Evolutionary conservation across 345 rosid species (phyloP).

Genomic region (Eucalyptus marginata): DNA sequence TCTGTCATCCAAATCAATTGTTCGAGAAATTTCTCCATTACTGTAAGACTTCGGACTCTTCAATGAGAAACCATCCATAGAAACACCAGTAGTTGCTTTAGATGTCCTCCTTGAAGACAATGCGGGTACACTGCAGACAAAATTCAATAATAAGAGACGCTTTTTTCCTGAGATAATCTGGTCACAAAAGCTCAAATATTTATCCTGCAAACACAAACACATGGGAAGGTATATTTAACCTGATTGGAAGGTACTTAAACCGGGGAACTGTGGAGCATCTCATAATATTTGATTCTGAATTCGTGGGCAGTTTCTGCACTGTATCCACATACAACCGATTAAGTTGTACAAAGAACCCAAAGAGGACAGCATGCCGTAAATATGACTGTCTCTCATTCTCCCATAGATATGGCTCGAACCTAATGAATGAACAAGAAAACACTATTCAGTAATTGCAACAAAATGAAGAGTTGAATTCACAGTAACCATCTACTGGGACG

Average conservation of each 20-base stretch:
- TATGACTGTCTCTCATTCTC: slow-evolving; percentile 91
- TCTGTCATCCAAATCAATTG: slow-evolving; percentile 51
- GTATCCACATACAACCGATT: slow-evolving; percentile 84
- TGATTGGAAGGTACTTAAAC: slow-evolving; percentile 94
- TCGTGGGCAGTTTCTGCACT: slow-evolving; percentile 78
- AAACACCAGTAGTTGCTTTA: slow-evolving; percentile 36
- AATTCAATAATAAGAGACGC: neutral
- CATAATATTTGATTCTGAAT: slow-evolving; percentile 91
- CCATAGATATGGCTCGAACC: slow-evolving; percentile 94
- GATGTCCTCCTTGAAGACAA: slow-evolving; percentile 64
- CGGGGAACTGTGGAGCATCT: slow-evolving; percentile 90
- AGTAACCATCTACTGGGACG: neutral
- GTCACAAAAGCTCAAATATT: neutral
- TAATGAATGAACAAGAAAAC: slow-evolving; percentile 1
- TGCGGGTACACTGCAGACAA: slow-evolving; percentile 58
- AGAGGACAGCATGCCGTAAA: slow-evolving; percentile 89
- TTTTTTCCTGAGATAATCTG: neutral
- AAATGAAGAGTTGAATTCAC: neutral
- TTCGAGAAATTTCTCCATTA: slow-evolving; percentile 58
- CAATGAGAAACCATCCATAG: slow-evolving; percentile 37
- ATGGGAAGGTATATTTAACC: slow-evolving; percentile 19
- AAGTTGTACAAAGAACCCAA: slow-evolving; percentile 97
- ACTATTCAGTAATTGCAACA: neutral
- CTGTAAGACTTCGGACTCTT: slow-evolving; percentile 56
- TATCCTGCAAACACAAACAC: neutral